Evolutionary conservation across 208 protist genomes (phyloP).

Genomic region (Vickermania spadyakhi): DNA sequence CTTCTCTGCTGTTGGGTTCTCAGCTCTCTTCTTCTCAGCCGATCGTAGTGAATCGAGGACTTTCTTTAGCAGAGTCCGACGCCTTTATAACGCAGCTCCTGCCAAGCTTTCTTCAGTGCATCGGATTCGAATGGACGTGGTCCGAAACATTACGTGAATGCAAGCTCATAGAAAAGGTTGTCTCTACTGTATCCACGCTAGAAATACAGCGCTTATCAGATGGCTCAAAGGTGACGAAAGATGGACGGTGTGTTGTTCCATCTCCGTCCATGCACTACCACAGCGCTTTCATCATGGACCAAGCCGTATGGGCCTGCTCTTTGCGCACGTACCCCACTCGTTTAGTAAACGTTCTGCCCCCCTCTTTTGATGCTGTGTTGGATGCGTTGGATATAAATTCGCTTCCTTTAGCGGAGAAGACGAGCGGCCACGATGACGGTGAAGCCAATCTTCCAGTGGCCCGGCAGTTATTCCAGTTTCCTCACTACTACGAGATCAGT

Average conservation of each 20-base stretch:
- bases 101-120: constrained; percentile 54
- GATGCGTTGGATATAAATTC: constrained; percentile 19
- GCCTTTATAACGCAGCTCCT: constrained; percentile 36
- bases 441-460: not conserved
- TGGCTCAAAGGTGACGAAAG: not conserved
- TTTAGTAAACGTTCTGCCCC: constrained; percentile 46
- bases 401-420: not conserved
- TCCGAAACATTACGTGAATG: constrained; percentile 49
- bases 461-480: constrained; percentile 26
- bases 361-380: constrained; percentile 43
- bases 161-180: constrained; percentile 29
- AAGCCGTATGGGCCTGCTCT: not conserved
- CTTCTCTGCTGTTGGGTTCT: constrained; percentile 7
- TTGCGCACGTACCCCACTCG: constrained; percentile 23
- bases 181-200: not conserved
- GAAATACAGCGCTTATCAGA: constrained; percentile 5
- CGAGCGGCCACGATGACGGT: constrained; percentile 6
- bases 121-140: constrained; percentile 81
- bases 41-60: constrained; percentile 20
- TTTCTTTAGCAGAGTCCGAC: constrained; percentile 53
- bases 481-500: constrained; percentile 62
- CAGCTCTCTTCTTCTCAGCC: not conserved
- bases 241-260: not conserved
- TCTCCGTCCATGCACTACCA: not conserved
- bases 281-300: not conserved